A percentile compares a stretch with the other conserved stretches of the same genome.
Evolutionary conservation across 805 yeast genomes (phyloP).

Genomic region (Huiozyma naganishii): DNA sequence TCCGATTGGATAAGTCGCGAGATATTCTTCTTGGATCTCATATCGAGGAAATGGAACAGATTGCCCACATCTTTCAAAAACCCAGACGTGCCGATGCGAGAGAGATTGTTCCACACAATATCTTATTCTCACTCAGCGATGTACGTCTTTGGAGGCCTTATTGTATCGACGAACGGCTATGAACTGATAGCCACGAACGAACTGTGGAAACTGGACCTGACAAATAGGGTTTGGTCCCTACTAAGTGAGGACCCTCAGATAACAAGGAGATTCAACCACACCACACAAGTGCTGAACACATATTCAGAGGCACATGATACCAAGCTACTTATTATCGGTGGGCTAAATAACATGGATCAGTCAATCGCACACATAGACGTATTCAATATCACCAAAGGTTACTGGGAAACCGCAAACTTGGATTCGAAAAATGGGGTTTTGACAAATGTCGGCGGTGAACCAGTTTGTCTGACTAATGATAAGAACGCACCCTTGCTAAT

Average conservation of each 20-base stretch:
- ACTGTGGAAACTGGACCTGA: slow-evolving; percentile 55
- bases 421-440: slow-evolving; percentile 6
- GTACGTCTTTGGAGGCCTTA: slow-evolving; percentile 58
- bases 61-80: slow-evolving; percentile 19
- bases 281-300: slow-evolving; percentile 30
- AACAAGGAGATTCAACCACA: slow-evolving; percentile 42
- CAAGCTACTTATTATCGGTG: slow-evolving; percentile 26
- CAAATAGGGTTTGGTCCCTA: slow-evolving; percentile 42
- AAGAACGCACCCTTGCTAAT: slow-evolving; percentile 18
- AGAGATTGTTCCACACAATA: slow-evolving; percentile 51
- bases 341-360: slow-evolving; percentile 25
- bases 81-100: slow-evolving; percentile 4
- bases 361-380: slow-evolving; percentile 23
- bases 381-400: slow-evolving; percentile 19
- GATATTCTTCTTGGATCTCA: slow-evolving; percentile 46
- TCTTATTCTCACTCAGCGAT: slow-evolving; percentile 39
- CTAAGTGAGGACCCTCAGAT: slow-evolving; percentile 32
- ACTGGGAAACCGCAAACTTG: slow-evolving; percentile 20
- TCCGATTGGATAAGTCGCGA: slow-evolving; percentile 48
- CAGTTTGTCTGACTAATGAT: slow-evolving; percentile 11
- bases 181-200: slow-evolving; percentile 45
- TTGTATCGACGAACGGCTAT: slow-evolving; percentile 29
- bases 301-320: slow-evolving; percentile 22
- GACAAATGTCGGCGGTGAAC: slow-evolving; percentile 16
- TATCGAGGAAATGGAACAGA: slow-evolving; percentile 48